These are phyloP conservation scores for Lactarius pseudohatsudake DNA, from an alignment of 768 basidiomycete species.

Conservation along the genomic window DNA sequence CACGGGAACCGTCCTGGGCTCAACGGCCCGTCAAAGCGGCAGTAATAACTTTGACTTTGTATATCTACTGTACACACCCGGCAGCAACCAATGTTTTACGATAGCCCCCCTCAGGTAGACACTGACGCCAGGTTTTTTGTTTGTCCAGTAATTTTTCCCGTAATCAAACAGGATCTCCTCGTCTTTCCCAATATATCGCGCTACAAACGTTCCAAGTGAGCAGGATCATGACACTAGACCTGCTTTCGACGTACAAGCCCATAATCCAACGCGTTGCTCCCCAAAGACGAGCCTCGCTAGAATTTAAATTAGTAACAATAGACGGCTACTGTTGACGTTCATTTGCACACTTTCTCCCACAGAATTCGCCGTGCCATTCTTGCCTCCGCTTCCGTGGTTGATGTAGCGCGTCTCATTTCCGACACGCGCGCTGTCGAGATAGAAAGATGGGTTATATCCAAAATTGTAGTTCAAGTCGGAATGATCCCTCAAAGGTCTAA, in stretches of 20 bases:
- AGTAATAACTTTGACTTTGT: too few species aligned
- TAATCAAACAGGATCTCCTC: conserved; percentile 23
- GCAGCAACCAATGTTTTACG: not conserved
- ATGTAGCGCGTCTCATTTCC: conserved; percentile 71
- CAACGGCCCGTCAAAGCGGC: conserved; percentile 8
- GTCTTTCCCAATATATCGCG: conserved; percentile 5
- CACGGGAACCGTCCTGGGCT: not conserved
- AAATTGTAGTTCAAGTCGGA: conserved; percentile 64
- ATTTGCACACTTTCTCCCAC: conserved; percentile 42
- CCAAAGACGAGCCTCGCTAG: conserved; percentile 62
- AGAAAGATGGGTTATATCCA: conserved; percentile 44
- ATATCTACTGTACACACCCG: not conserved
- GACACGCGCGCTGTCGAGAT: conserved; percentile 52
- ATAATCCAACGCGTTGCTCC: conserved; percentile 66
- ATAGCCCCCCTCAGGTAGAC: too few species aligned
- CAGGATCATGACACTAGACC: not conserved
- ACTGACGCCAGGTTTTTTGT: not conserved
- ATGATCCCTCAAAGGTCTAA: conserved; percentile 47
- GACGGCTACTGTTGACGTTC: not conserved
- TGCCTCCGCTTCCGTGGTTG: conserved; percentile 47
- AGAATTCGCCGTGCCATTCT: conserved; percentile 42
- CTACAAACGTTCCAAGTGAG: not conserved
- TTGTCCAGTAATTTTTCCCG: conserved; percentile 1
- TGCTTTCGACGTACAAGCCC: conserved; percentile 45
- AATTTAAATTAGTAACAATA: not conserved